phyloP scores from a whole-genome alignment of 2,329 filamentous ascomycete genomes.

The Colletotrichum orchidophilum region DNA sequence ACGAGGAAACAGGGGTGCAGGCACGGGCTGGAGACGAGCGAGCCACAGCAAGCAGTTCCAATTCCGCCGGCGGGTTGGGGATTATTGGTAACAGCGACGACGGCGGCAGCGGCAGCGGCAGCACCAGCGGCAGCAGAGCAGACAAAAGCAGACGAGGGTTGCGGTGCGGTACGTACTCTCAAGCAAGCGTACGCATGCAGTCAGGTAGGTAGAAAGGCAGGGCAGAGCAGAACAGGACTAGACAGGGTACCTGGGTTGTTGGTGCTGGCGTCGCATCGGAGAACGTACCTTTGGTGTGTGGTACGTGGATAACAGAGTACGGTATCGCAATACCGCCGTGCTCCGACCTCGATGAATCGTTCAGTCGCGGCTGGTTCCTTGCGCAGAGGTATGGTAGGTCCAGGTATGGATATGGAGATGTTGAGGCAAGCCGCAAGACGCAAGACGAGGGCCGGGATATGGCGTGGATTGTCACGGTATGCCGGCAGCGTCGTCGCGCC shows the following conservation, averaged over 20 bases:
- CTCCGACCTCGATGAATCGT: slow-evolving; percentile 20
- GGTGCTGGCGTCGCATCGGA: not conserved
- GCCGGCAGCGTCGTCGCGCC: not conserved
- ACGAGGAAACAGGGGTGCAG: slow-evolving; percentile 18
- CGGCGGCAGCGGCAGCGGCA: not conserved
- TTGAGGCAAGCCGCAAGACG: not conserved
- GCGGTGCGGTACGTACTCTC: not conserved
- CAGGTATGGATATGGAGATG: not conserved
- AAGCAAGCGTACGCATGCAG: slow-evolving; percentile 3
- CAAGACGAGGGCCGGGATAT: not conserved
- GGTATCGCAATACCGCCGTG: not conserved
- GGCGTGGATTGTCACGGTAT: not conserved
- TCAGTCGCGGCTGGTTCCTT: slow-evolving; percentile 14
- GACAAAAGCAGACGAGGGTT: not conserved
- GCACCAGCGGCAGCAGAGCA: not conserved
- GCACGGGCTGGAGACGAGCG: slow-evolving; percentile 13
- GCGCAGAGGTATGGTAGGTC: not conserved
- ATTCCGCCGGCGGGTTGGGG: slow-evolving; percentile 19
- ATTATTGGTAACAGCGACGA: slow-evolving; percentile 11
- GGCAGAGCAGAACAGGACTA: not conserved
- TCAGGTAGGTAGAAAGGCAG: not conserved
- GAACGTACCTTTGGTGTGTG: slow-evolving; percentile 16
- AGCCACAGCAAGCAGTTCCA: slow-evolving; percentile 15
- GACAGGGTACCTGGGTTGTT: slow-evolving; percentile 4
- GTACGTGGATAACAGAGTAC: not conserved